Evolutionary conservation across 2,329 filamentous ascomycete genomes (phyloP).

Genomic region (Monosporascus sp.): DNA sequence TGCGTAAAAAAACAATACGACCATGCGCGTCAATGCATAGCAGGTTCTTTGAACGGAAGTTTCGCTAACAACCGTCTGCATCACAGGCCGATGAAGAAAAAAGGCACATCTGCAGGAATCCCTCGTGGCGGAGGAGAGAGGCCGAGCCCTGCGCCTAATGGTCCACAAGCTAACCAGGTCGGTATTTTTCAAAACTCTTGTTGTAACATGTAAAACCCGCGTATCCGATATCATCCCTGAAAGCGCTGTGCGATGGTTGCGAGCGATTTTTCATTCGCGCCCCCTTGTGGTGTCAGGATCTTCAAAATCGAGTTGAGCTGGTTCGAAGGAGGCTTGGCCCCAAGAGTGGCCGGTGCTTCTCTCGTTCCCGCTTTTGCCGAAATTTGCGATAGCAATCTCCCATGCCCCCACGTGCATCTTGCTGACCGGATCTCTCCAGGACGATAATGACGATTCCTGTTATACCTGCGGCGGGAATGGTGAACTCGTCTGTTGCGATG

Average conservation of each 20-base stretch:
- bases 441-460: constrained; percentile 88
- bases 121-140: constrained; percentile 61
- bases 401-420: constrained; percentile 18
- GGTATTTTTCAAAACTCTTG: constrained; percentile 18
- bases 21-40: constrained; percentile 5
- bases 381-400: constrained; percentile 26
- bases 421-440: constrained; percentile 36
- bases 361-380: constrained; percentile 30
- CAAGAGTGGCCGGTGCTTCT: constrained; percentile 17
- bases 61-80: constrained; percentile 15
- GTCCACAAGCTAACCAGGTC: constrained; percentile 50
- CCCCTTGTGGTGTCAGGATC: not conserved
- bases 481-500: constrained; percentile 88
- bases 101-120: constrained; percentile 64
- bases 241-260: not conserved
- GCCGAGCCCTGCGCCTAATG: constrained; percentile 56
- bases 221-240: not conserved
- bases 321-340: constrained; percentile 14
- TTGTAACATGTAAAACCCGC: too few species aligned
- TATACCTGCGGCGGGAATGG: constrained; percentile 79
- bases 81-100: constrained; percentile 70
- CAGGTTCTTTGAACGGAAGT: not conserved
- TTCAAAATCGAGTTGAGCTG: not conserved
- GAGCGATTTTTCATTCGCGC: not conserved
- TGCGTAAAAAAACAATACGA: constrained; percentile 6